Conservation (phyloP, 176 grass and related monocot species). For the Lolium multiflorum region DNA sequence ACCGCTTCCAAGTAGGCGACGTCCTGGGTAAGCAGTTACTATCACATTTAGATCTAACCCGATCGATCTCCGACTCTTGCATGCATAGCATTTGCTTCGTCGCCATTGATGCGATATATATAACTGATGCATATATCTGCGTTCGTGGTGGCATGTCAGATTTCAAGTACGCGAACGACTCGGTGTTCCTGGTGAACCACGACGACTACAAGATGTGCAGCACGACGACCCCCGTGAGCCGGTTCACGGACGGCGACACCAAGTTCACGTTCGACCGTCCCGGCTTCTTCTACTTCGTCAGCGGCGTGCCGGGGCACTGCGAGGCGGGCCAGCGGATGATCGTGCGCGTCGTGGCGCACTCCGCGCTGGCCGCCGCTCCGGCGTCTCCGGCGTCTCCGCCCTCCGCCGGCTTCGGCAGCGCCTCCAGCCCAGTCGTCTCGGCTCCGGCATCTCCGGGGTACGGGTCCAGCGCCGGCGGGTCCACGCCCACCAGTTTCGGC, state of each 20-base stretch:
- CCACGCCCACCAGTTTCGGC: conserved; percentile 19
- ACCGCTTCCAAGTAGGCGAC: conserved; percentile 71
- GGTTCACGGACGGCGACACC: conserved; percentile 62
- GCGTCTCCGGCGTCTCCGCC: conserved; percentile 5
- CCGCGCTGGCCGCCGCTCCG: conserved; percentile 15
- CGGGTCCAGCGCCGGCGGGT: neutral
- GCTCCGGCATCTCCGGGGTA: neutral
- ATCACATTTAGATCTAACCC: neutral
- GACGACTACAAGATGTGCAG: conserved; percentile 70
- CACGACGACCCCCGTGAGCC: conserved; percentile 39
- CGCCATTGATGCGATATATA: neutral
- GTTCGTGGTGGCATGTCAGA: conserved; percentile 36
- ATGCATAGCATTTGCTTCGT: neutral
- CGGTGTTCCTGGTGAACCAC: conserved; percentile 69
- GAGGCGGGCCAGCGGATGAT: conserved; percentile 74
- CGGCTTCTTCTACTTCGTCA: conserved; percentile 77
- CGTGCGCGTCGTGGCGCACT: conserved; percentile 43
- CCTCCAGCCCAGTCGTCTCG: neutral
- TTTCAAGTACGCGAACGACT: conserved; percentile 81
- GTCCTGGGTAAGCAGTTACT: conserved; percentile 52
- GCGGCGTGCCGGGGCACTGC: conserved; percentile 69
- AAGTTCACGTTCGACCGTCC: conserved; percentile 52
- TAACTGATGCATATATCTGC: neutral
- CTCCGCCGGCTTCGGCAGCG: neutral
- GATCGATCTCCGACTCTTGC: too few species aligned